Conservation (phyloP, 495 filamentous ascomycete genomes). For the Penicillium roqueforti region DNA sequence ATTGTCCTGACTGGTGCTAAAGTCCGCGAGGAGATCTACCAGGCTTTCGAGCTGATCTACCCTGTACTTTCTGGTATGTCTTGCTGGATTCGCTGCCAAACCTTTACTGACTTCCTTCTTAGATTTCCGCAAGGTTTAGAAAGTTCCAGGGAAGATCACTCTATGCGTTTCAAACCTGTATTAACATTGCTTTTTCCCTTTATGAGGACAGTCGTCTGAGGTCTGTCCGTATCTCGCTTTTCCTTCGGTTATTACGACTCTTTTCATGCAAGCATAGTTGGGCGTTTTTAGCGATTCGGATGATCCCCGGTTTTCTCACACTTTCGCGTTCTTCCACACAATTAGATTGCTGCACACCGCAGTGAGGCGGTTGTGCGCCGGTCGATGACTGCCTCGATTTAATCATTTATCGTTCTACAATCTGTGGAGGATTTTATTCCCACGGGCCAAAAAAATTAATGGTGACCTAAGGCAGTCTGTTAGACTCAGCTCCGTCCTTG, state of each 20-base stretch:
- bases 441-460: constrained; percentile 27
- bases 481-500: constrained; percentile 14
- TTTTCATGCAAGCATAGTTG: constrained; percentile 45
- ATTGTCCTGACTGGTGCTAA: constrained; percentile 98
- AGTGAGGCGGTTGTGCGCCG: constrained; percentile 58
- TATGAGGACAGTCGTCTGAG: constrained; percentile 36
- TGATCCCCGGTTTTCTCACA: constrained; percentile 27
- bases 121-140: constrained; percentile 66
- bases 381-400: constrained; percentile 52
- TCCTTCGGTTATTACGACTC: constrained; percentile 30
- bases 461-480: constrained; percentile 7
- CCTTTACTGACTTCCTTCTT: constrained; percentile 17
- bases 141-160: constrained; percentile 18
- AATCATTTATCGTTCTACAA: constrained; percentile 26
- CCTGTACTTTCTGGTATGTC: constrained; percentile 84
- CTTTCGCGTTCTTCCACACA: constrained; percentile 28
- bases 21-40: constrained; percentile 97
- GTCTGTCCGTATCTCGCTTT: constrained; percentile 11
- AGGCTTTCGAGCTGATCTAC: constrained; percentile 98
- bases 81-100: background rate
- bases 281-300: constrained; percentile 49
- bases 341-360: constrained; percentile 52
- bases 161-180: constrained; percentile 50
- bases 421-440: constrained; percentile 12
- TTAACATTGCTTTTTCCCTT: constrained; percentile 47